These are phyloP conservation scores for Trichoderma afroharzianum DNA, from an alignment of 2,329 filamentous ascomycete genomes.

Conservation along the genomic window DNA sequence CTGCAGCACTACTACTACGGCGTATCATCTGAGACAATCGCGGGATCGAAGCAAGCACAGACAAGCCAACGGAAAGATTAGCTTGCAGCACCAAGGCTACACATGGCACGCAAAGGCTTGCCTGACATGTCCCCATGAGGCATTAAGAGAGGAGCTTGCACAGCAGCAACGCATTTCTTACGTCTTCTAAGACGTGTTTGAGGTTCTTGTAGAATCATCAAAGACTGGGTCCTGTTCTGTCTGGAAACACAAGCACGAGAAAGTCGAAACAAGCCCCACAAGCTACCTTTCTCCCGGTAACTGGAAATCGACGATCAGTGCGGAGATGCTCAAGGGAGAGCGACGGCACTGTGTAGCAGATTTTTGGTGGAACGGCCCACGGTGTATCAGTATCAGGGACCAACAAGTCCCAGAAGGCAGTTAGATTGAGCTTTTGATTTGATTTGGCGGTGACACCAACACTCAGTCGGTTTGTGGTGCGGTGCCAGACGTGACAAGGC, in stretches of 20 bases:
- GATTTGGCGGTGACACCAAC: neutral
- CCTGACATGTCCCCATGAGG: neutral
- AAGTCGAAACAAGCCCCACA: slow-evolving; percentile 8
- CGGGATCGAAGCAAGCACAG: neutral
- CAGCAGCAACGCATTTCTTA: neutral
- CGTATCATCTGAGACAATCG: neutral
- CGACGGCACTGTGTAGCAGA: neutral
- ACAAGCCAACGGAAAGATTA: neutral
- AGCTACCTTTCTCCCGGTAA: slow-evolving; percentile 12
- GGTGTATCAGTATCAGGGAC: neutral
- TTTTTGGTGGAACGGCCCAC: neutral
- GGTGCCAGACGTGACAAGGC: neutral
- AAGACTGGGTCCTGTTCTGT: neutral
- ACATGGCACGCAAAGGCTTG: neutral
- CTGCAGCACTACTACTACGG: neutral
- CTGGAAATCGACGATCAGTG: slow-evolving; percentile 17
- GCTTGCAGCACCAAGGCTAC: neutral
- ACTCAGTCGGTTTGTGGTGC: neutral
- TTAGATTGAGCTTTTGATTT: neutral
- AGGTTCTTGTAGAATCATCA: neutral
- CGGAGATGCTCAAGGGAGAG: slow-evolving; percentile 14
- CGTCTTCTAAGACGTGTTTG: neutral
- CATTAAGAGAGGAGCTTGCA: neutral
- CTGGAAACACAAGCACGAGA: neutral
- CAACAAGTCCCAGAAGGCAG: neutral